Conservation (phyloP, 2,329 filamentous ascomycete species). For the Blastomyces silverae region DNA sequence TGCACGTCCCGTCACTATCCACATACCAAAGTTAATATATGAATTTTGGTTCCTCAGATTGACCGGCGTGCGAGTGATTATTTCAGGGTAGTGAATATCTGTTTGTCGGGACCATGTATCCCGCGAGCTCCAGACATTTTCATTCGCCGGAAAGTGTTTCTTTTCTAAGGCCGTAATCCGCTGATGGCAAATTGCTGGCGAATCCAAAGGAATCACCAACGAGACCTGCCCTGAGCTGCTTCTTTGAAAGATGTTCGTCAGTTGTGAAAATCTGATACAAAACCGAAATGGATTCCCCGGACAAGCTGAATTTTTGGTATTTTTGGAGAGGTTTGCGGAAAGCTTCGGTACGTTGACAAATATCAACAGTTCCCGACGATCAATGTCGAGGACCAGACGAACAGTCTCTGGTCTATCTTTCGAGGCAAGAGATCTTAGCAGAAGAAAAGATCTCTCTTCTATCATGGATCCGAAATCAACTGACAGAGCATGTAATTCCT, state of each 20-base stretch:
- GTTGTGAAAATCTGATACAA: constrained; percentile 41
- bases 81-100: constrained; percentile 45
- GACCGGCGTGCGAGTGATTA: constrained; percentile 34
- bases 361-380: constrained; percentile 40
- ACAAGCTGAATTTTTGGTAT: constrained; percentile 18
- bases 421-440: constrained; percentile 46
- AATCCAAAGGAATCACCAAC: constrained; percentile 38
- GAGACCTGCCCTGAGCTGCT: constrained; percentile 22
- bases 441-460: constrained; percentile 51
- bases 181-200: constrained; percentile 43
- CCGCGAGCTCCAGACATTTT: constrained; percentile 49
- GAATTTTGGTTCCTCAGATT: constrained; percentile 46
- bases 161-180: constrained; percentile 29
- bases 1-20: not conserved
- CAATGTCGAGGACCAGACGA: constrained; percentile 40
- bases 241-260: constrained; percentile 37
- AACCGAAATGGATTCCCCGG: constrained; percentile 33
- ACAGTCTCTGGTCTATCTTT: constrained; percentile 24
- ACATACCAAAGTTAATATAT: constrained; percentile 54
- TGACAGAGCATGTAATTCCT: constrained; percentile 41
- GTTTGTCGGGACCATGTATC: constrained; percentile 59
- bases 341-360: constrained; percentile 39
- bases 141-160: constrained; percentile 37
- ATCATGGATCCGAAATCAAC: constrained; percentile 59
- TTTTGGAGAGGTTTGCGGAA: constrained; percentile 19